These are phyloP conservation scores for Astrephomene gubernaculifera DNA, from an alignment of 139 green algal genomes.

Conservation along the genomic window DNA sequence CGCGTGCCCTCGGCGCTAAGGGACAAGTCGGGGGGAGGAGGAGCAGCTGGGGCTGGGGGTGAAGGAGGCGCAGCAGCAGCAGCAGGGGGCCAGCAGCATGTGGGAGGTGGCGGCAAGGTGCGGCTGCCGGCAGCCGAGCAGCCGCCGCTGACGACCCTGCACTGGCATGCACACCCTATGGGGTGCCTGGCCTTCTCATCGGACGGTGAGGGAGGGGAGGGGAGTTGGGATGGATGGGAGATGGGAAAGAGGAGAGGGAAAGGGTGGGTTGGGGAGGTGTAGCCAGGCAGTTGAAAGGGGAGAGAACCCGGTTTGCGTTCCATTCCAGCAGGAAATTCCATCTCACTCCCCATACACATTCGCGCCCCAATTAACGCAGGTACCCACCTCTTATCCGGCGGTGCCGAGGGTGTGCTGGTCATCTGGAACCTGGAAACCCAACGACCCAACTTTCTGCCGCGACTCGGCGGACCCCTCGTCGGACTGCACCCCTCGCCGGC, in stretches of 20 bases:
- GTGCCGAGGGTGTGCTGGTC: conserved; percentile 85
- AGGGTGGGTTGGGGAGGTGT: neutral
- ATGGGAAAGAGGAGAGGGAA: neutral
- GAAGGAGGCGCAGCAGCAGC: too few species aligned
- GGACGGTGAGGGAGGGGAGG: too few species aligned
- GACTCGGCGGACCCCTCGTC: conserved; percentile 78
- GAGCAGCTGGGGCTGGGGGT: too few species aligned
- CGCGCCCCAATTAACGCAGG: neutral
- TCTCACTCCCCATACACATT: neutral
- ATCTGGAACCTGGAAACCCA: conserved; percentile 78
- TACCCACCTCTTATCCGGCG: conserved; percentile 85
- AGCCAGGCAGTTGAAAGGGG: neutral
- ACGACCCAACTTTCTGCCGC: conserved; percentile 53
- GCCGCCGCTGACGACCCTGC: conserved; percentile 71
- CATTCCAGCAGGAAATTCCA: neutral
- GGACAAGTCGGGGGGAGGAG: too few species aligned
- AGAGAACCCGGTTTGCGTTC: neutral
- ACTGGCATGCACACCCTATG: conserved; percentile 90
- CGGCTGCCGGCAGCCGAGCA: conserved; percentile 4
- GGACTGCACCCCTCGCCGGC: conserved; percentile 54
- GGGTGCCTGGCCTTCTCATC: conserved; percentile 76
- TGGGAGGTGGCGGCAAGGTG: conserved; percentile 17
- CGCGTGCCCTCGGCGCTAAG: conserved; percentile 39
- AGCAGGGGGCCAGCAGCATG: too few species aligned
- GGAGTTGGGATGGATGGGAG: too few species aligned